A percentile compares a stretch with the other conserved stretches of the same genome.
These are phyloP conservation scores for Trichoderma sp. DNA, from an alignment of 2,329 filamentous ascomycete species.

Conservation along the genomic window DNA sequence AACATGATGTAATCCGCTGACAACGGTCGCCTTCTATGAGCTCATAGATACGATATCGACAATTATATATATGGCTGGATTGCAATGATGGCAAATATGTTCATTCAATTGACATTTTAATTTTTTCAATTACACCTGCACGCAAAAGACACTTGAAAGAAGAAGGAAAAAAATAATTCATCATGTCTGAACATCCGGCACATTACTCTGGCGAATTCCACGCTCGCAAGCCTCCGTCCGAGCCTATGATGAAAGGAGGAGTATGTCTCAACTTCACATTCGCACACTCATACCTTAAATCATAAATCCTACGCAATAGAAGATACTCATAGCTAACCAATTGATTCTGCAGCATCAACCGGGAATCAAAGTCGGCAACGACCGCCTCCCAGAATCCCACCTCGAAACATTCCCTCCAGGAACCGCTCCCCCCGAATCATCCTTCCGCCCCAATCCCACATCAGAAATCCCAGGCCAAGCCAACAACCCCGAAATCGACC, in stretches of 20 bases:
- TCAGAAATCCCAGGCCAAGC: constrained; percentile 39
- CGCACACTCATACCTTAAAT: not conserved
- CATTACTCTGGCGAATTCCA: constrained; percentile 10
- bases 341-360: constrained; percentile 56
- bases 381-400: constrained; percentile 61
- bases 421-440: constrained; percentile 53
- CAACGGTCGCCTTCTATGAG: not conserved
- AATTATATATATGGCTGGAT: not conserved
- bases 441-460: constrained; percentile 40
- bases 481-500: constrained; percentile 29
- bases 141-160: not conserved
- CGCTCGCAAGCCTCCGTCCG: constrained; percentile 6
- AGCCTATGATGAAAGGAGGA: constrained; percentile 21
- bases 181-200: not conserved
- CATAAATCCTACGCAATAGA: not conserved
- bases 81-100: not conserved
- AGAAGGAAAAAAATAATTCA: not conserved
- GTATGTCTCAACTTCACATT: constrained; percentile 7
- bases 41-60: not conserved
- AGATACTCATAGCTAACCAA: not conserved
- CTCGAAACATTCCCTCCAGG: constrained; percentile 60
- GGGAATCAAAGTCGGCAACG: constrained; percentile 59
- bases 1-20: constrained; percentile 1
- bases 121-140: not conserved
- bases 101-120: not conserved